These are phyloP conservation scores for Phytophthora brassicae DNA, from an alignment of 352 stramenopile species.

Conservation along the genomic window DNA sequence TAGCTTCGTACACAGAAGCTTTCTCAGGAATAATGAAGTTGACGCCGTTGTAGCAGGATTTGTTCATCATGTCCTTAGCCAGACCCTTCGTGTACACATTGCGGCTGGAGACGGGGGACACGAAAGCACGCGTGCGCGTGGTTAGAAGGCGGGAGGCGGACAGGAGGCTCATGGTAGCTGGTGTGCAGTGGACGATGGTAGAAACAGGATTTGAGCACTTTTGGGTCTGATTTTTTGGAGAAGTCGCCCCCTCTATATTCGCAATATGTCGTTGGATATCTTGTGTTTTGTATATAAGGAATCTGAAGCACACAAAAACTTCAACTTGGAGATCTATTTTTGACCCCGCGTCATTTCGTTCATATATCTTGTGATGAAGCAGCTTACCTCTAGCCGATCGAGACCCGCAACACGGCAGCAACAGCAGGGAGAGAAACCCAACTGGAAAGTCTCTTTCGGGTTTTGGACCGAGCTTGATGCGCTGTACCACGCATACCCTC, in stretches of 20 bases:
- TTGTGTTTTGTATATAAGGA: conserved; percentile 19
- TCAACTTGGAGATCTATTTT: conserved; percentile 16
- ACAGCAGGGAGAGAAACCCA: conserved; percentile 8
- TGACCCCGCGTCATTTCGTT: background rate
- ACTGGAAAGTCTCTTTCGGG: conserved; percentile 59
- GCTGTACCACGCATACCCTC: conserved; percentile 44
- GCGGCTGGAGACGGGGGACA: conserved; percentile 13
- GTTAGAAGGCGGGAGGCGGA: conserved; percentile 21
- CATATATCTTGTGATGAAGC: conserved; percentile 9
- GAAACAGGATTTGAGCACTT: background rate
- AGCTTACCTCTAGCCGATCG: background rate
- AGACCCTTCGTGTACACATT: conserved; percentile 82
- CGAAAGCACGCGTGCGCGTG: conserved; percentile 19
- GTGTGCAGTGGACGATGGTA: conserved; percentile 4
- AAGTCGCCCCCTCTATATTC: conserved; percentile 1
- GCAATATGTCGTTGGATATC: background rate
- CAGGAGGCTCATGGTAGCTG: conserved; percentile 25
- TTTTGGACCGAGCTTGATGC: conserved; percentile 63
- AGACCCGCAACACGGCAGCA: conserved; percentile 14
- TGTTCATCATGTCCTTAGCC: conserved; percentile 90
- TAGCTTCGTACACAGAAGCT: conserved; percentile 92
- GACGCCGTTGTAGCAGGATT: conserved; percentile 94
- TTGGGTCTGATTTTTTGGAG: conserved; percentile 3
- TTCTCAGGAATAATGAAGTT: conserved; percentile 95
- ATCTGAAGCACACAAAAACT: conserved; percentile 7